These are phyloP conservation scores for Saccharum officinarum DNA, from an alignment of 176 grass and related monocot species.

Conservation along the genomic window DNA sequence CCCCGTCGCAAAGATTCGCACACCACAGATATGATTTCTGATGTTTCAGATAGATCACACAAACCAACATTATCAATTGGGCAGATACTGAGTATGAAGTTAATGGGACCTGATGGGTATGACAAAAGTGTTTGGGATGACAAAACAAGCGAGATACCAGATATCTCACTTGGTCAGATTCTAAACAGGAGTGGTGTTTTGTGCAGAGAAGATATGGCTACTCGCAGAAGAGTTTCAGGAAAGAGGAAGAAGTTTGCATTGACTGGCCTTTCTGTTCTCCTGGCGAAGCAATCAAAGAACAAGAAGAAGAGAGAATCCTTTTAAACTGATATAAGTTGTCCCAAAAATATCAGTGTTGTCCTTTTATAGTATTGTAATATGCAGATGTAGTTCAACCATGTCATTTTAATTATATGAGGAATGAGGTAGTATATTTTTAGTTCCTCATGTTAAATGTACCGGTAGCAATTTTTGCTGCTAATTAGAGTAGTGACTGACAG, in stretches of 20 bases:
- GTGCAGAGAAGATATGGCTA: slow-evolving; percentile 25
- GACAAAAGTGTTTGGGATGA: slow-evolving; percentile 54
- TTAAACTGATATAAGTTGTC: slow-evolving; percentile 2
- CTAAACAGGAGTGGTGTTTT: slow-evolving; percentile 58
- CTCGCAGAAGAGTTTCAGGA: slow-evolving; percentile 31
- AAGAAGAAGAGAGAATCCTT: slow-evolving; percentile 81
- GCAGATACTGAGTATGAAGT: slow-evolving; percentile 92
- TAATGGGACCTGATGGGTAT: slow-evolving; percentile 60
- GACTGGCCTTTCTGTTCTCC: slow-evolving; percentile 58
- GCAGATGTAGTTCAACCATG: slow-evolving; percentile 29
- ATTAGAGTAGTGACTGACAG: background rate
- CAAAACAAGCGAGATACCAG: slow-evolving; percentile 45
- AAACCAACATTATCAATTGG: slow-evolving; percentile 78
- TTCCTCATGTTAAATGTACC: background rate
- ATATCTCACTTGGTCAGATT: slow-evolving; percentile 81
- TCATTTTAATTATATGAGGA: too few relatives aligned
- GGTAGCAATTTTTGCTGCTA: slow-evolving; percentile 21
- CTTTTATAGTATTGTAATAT: background rate
- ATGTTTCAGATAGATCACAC: slow-evolving; percentile 39
- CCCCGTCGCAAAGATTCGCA: slow-evolving; percentile 34
- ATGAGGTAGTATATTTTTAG: slow-evolving; percentile 4
- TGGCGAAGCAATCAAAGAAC: slow-evolving; percentile 75
- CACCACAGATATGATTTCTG: slow-evolving; percentile 34
- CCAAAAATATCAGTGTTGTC: background rate
- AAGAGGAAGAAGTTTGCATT: slow-evolving; percentile 87